phyloP scores from a whole-genome alignment of 169 alveolate species.

The Plasmodium billcollinsi region DNA sequence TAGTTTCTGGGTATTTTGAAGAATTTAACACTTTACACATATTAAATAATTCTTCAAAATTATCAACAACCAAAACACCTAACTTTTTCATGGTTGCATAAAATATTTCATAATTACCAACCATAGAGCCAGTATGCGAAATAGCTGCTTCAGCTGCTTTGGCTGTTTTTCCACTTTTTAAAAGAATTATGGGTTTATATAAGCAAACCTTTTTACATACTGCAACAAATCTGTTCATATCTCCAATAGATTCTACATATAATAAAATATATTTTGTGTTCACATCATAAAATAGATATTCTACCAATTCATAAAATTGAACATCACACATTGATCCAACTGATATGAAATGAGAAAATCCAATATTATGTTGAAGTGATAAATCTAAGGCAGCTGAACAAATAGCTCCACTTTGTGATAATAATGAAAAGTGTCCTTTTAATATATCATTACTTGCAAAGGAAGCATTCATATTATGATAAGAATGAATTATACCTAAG shows the following conservation, averaged over 20 bases:
- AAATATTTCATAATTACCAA: conserved; percentile 85
- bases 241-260: conserved; percentile 87
- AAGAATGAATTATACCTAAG: conserved; percentile 81
- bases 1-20: conserved; percentile 81
- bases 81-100: conserved; percentile 84
- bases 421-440: conserved; percentile 80
- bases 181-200: conserved; percentile 84
- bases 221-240: conserved; percentile 84
- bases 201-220: conserved; percentile 81
- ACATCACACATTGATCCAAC: conserved; percentile 88
- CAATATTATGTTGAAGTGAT: conserved; percentile 84
- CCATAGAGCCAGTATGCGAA: conserved; percentile 89
- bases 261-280: conserved; percentile 82
- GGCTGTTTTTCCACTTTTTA: conserved; percentile 88
- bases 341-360: conserved; percentile 87
- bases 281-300: conserved; percentile 83
- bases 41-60: conserved; percentile 85
- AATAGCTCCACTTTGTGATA: conserved; percentile 88
- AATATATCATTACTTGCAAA: conserved; percentile 78
- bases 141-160: conserved; percentile 87
- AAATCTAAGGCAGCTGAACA: conserved; percentile 89
- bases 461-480: conserved; percentile 81
- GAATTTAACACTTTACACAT: conserved; percentile 78
- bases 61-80: conserved; percentile 84
- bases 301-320: conserved; percentile 82